phyloP scores from a whole-genome alignment of 139 green algal species.

The Trebouxia sp. region DNA sequence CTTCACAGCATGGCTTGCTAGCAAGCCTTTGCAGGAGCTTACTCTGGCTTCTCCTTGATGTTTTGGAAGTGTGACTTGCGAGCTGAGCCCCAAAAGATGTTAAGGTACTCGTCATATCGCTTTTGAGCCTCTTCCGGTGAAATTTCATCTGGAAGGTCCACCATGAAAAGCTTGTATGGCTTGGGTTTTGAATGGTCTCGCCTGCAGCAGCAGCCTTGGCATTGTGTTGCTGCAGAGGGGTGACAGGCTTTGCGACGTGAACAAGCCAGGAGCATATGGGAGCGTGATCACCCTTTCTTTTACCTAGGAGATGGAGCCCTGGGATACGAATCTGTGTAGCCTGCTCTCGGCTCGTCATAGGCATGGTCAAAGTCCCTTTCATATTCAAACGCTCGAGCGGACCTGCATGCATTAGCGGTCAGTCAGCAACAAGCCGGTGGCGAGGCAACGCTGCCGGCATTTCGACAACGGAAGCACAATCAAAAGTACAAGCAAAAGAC shows the following conservation, averaged over 20 bases:
- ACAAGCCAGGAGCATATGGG: too few relatives aligned
- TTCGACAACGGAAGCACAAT: too few relatives aligned
- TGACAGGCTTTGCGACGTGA: too few relatives aligned
- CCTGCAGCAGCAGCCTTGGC: too few relatives aligned
- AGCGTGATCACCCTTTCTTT: too few relatives aligned
- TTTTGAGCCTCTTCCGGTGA: conserved; percentile 63
- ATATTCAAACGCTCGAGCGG: neutral
- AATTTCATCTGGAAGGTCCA: conserved; percentile 53
- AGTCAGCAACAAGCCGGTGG: neutral
- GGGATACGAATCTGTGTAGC: neutral
- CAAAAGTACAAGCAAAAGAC: too few relatives aligned
- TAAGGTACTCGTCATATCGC: conserved; percentile 68
- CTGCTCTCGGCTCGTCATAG: neutral
- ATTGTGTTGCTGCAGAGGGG: too few relatives aligned
- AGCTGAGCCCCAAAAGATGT: conserved; percentile 68
- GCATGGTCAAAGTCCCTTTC: conserved; percentile 4
- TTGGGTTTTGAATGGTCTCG: neutral
- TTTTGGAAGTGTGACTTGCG: conserved; percentile 53
- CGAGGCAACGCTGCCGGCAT: too few relatives aligned
- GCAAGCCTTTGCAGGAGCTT: too few relatives aligned
- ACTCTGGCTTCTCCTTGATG: conserved; percentile 49
- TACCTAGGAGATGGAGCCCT: neutral
- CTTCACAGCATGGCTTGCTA: too few relatives aligned
- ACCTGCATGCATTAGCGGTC: neutral
- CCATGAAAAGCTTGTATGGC: conserved; percentile 62